Evolutionary conservation across 1,284 basidiomycete genomes (phyloP), one percentile per base, ranked within the genome.

Genomic region (Puccinia horiana): DNA sequence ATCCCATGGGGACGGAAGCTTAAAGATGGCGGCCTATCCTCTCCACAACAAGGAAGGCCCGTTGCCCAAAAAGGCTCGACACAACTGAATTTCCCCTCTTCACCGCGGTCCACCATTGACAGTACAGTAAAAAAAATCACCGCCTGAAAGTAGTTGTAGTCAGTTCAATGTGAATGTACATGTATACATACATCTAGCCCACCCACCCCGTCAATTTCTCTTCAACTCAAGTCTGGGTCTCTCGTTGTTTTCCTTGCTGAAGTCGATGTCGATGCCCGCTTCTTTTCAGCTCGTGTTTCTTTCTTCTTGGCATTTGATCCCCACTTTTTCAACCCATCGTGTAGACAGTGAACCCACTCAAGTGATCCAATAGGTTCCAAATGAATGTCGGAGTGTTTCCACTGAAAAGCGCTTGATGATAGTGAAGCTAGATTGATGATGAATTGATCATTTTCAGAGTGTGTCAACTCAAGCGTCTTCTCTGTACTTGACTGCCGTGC

Each of bases 291-390:
- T 54, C 20, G 11, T 5, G 11, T 58, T 58, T 58, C n/a, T 58
- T 58, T 58, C n/a, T 58, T 58, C n/a, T 58, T n/a, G 26, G 56
- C 26, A 29, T 4, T 16, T 23, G 35, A 37, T 40, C 40, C 35
- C 63, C 63, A 67, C 11, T 67, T 37, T 9, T 40, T 20, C 63
- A 67, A 26, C 20, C 63, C 63, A 67, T 67, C 35, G 40, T 67
- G 63, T 42, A 67, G 20, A 37, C 8, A 9, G 40, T 67, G 23
- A 4, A 67, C 16, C 63, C 63, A 67, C 2, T 67, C 18, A 67
- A 67, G 32, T 23, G 63, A 35, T 18, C 8, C 35, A 40, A 63
- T 32, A 11, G 63, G 11, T 26, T 3, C 3, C 2, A 67, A 67
- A 67, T 26, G 3, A 40, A 67, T 2, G 1, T 67, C 20, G 2